Conservation (phyloP, 2,329 filamentous ascomycete species). For the Fusarium pilosicola region DNA sequence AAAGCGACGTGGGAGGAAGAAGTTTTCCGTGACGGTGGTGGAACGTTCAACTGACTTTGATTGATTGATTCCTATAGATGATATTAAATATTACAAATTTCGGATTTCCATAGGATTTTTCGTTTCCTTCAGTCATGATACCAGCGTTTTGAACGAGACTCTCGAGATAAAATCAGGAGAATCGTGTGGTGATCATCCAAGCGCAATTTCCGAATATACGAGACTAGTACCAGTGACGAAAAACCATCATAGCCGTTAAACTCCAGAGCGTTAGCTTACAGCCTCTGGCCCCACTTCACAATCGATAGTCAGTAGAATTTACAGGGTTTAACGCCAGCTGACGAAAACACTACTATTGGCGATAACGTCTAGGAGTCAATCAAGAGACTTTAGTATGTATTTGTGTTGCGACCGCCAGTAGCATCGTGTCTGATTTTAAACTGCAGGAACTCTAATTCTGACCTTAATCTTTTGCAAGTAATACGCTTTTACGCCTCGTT, state of each 20-base stretch:
- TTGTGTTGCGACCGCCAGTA: not conserved
- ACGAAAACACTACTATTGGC: not conserved
- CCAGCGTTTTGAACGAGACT: too few species aligned
- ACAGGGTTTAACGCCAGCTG: not conserved
- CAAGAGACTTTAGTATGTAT: too few species aligned
- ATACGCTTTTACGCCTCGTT: not conserved
- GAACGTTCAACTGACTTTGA: not conserved
- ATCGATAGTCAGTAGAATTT: not conserved
- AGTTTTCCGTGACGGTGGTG: not conserved
- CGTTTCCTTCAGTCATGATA: too few species aligned
- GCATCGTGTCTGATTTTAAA: not conserved
- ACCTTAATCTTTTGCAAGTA: not conserved
- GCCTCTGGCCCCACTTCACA: not conserved
- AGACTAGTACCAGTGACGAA: not conserved
- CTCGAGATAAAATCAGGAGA: not conserved
- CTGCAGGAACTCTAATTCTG: not conserved
- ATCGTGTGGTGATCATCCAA: not conserved
- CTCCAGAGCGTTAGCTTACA: not conserved
- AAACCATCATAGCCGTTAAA: not conserved
- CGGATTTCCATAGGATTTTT: rapidly evolving
- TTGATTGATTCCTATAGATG: not conserved
- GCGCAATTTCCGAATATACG: not conserved
- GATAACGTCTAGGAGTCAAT: not conserved
- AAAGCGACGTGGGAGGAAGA: conserved; percentile 8
- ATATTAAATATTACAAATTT: too few species aligned